phyloP scores from a whole-genome alignment of 805 yeast genomes.

The Metschnikowia peoriensis region DNA sequence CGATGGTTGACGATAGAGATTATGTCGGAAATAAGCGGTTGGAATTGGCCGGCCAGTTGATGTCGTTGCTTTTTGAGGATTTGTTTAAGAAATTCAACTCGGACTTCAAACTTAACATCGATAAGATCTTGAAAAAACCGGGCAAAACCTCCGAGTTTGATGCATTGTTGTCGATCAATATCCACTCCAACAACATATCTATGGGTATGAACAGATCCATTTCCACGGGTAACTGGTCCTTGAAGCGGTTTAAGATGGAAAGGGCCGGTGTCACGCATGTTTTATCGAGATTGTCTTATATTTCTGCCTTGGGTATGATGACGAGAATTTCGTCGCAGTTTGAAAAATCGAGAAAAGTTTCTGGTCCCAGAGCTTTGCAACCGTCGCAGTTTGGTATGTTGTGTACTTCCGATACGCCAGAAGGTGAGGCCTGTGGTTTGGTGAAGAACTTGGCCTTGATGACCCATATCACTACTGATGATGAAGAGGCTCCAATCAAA shows the following conservation, averaged over 20 bases:
- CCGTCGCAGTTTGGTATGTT: slow-evolving; percentile 99
- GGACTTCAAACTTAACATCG: slow-evolving; percentile 92
- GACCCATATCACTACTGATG: slow-evolving; percentile 99
- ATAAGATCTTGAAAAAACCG: slow-evolving; percentile 89
- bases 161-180: slow-evolving; percentile 83
- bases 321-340: slow-evolving; percentile 98
- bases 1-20: slow-evolving; percentile 97
- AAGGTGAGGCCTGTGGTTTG: slow-evolving; percentile 99
- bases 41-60: slow-evolving; percentile 95
- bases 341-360: slow-evolving; percentile 95
- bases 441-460: slow-evolving; percentile 94
- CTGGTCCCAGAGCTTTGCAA: slow-evolving; percentile 98
- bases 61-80: slow-evolving; percentile 94
- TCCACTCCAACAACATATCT: slow-evolving; percentile 90
- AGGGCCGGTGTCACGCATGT: slow-evolving; percentile 99
- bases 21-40: slow-evolving; percentile 97
- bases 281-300: slow-evolving; percentile 83
- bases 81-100: slow-evolving; percentile 93
- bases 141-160: slow-evolving; percentile 94
- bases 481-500: slow-evolving; percentile 86
- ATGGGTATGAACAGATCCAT: slow-evolving; percentile 94
- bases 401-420: slow-evolving; percentile 98
- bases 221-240: slow-evolving; percentile 98
- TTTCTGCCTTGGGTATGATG: slow-evolving; percentile 98
- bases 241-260: slow-evolving; percentile 98